A percentile compares a stretch with the other conserved stretches of the same genome.
These are phyloP conservation scores for Cylindrotheca closterium DNA, from an alignment of 108 stramenopile genomes.

Conservation along the genomic window DNA sequence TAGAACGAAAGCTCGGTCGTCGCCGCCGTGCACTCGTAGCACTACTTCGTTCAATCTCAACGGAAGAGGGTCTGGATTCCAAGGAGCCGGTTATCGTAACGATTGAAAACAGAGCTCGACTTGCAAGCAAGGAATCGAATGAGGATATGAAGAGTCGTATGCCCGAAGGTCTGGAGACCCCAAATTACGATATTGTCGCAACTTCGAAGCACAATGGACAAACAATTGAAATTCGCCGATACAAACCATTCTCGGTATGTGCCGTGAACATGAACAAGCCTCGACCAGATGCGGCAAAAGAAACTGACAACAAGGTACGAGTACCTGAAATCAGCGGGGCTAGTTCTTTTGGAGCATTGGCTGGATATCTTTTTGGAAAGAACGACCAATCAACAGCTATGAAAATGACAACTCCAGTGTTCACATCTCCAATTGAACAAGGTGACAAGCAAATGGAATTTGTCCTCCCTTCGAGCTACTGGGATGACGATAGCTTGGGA, in stretches of 20 bases:
- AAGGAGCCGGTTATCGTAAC: conserved; percentile 31
- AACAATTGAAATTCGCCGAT: conserved; percentile 73
- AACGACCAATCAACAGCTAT: conserved; percentile 75
- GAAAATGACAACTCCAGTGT: conserved; percentile 96
- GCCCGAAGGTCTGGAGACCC: conserved; percentile 79
- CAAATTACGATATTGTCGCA: conserved; percentile 64
- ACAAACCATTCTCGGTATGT: conserved; percentile 80
- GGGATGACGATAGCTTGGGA: conserved; percentile 46
- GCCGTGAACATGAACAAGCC: conserved; percentile 61
- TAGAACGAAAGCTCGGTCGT: conserved; percentile 11
- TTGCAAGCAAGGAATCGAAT: conserved; percentile 22
- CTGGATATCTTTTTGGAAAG: conserved; percentile 95
- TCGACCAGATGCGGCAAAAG: conserved; percentile 29
- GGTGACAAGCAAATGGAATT: conserved; percentile 75
- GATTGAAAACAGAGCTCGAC: conserved; percentile 37
- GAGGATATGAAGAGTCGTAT: conserved; percentile 45
- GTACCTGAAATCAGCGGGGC: conserved; percentile 67
- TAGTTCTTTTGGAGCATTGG: conserved; percentile 84
- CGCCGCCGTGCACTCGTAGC: conserved; percentile 48
- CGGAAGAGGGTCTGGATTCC: conserved; percentile 6
- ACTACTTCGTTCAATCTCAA: conserved; percentile 36
- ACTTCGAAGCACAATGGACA: neutral
- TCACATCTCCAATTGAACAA: conserved; percentile 29
- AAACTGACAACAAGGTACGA: conserved; percentile 64
- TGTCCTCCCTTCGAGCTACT: conserved; percentile 84